phyloP scores from a whole-genome alignment of 352 stramenopile species.

The Globisporangium abappressorium region DNA sequence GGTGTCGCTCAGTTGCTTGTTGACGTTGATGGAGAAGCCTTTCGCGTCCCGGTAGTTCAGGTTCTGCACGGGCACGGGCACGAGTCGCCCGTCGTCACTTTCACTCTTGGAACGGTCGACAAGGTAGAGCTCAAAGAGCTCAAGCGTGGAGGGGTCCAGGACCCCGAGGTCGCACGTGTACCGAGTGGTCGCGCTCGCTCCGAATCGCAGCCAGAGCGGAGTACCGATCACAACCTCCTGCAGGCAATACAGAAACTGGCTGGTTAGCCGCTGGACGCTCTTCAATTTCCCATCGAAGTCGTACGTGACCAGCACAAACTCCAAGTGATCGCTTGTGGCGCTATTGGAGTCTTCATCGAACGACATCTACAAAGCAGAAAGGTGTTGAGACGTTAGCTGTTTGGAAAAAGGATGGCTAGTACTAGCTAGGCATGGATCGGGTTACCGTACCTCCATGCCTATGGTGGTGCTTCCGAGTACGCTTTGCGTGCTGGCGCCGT shows the following conservation, averaged over 20 bases:
- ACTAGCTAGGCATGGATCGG: too few relatives aligned
- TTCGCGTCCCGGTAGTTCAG: conserved; percentile 74
- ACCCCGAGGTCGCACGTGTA: conserved; percentile 70
- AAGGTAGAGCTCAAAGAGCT: conserved; percentile 91
- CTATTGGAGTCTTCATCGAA: conserved; percentile 55
- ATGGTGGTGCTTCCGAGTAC: conserved; percentile 71
- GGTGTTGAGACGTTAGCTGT: background rate
- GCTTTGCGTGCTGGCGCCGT: conserved; percentile 47
- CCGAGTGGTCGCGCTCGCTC: conserved; percentile 45
- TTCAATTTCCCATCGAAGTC: conserved; percentile 87
- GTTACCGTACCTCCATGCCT: conserved; percentile 53
- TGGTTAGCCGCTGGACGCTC: conserved; percentile 58
- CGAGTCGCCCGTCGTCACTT: conserved; percentile 46
- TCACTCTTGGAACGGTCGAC: conserved; percentile 71
- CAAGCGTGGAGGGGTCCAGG: conserved; percentile 41
- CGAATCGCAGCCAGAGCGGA: conserved; percentile 81
- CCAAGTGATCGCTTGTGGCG: conserved; percentile 58
- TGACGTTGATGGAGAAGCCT: conserved; percentile 75
- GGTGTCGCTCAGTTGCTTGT: conserved; percentile 45
- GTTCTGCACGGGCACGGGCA: conserved; percentile 88
- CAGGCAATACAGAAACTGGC: conserved; percentile 83
- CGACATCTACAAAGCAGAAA: conserved; percentile 53
- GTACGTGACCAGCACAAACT: conserved; percentile 87
- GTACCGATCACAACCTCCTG: conserved; percentile 10
- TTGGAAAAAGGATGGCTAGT: too few relatives aligned